Evolutionary conservation across 2,329 filamentous ascomycete genomes (phyloP).

Genomic region (Ceratocystis lukuohia): DNA sequence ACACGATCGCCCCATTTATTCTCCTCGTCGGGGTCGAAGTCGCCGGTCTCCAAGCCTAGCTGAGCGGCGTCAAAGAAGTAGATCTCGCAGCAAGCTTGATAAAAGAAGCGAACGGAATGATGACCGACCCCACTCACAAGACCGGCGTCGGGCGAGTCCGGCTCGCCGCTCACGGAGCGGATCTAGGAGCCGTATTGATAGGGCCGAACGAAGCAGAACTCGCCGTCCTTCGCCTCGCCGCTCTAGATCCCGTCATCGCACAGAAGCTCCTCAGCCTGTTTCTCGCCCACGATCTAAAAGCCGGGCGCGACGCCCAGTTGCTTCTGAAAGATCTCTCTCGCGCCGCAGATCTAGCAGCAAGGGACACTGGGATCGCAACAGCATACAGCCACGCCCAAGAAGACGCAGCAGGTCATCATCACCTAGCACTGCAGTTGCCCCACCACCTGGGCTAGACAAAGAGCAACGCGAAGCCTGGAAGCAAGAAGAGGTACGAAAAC

Average conservation of each 20-base stretch:
- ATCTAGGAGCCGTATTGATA: slow-evolving; percentile 20
- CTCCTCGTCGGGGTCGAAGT: slow-evolving; percentile 28
- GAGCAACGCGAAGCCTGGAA: slow-evolving; percentile 45
- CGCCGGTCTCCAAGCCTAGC: slow-evolving; percentile 22
- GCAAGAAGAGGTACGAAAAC: slow-evolving; percentile 46
- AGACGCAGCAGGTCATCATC: slow-evolving; percentile 34
- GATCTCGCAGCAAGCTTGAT: not conserved
- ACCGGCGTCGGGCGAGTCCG: slow-evolving; percentile 23
- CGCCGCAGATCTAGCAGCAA: slow-evolving; percentile 6
- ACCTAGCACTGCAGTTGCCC: slow-evolving; percentile 27
- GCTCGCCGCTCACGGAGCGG: slow-evolving; percentile 27
- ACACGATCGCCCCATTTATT: slow-evolving; percentile 29
- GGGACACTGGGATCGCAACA: slow-evolving; percentile 22
- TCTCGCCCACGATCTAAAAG: slow-evolving; percentile 17
- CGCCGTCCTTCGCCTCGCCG: slow-evolving; percentile 21
- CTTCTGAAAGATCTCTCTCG: slow-evolving; percentile 19
- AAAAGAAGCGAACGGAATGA: slow-evolving; percentile 28
- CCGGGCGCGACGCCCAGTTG: slow-evolving; percentile 17
- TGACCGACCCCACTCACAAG: slow-evolving; percentile 23
- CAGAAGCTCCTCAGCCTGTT: slow-evolving; percentile 12
- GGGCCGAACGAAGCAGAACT: slow-evolving; percentile 27
- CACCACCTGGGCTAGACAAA: slow-evolving; percentile 32
- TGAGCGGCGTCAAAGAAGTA: slow-evolving; percentile 24
- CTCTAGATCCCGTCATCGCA: slow-evolving; percentile 21
- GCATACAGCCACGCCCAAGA: slow-evolving; percentile 28